Evolutionary conservation across 2,329 filamentous ascomycete species (phyloP).

Genomic region (Beauveria brongniartii): DNA sequence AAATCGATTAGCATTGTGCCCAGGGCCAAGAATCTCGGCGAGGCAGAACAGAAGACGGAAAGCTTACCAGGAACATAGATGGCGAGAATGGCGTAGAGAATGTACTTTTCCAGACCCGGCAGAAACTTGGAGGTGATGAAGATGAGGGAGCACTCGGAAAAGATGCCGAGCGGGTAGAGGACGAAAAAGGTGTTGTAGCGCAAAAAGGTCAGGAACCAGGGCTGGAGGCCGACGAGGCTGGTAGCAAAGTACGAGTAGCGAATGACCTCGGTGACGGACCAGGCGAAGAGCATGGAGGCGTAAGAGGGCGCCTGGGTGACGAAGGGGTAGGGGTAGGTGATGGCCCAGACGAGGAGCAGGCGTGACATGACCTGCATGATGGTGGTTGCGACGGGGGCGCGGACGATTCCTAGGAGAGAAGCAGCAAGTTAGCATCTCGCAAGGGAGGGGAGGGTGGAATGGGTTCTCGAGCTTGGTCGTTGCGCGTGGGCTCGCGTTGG

Average conservation of each 20-base stretch:
- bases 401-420: slow-evolving; percentile 56
- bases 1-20: neutral
- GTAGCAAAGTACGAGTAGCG: slow-evolving; percentile 88
- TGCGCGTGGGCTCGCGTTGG: too few relatives aligned
- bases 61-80: slow-evolving; percentile 71
- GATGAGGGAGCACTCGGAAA: slow-evolving; percentile 77
- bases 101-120: slow-evolving; percentile 44
- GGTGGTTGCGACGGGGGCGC: slow-evolving; percentile 78
- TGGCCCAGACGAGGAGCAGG: slow-evolving; percentile 80
- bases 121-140: slow-evolving; percentile 57
- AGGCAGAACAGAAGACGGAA: too few relatives aligned
- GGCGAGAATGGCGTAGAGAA: slow-evolving; percentile 56
- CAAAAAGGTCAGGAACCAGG: slow-evolving; percentile 65
- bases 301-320: slow-evolving; percentile 57
- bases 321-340: slow-evolving; percentile 66
- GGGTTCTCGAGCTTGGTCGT: neutral
- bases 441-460: neutral
- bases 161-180: slow-evolving; percentile 86
- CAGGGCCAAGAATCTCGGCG: slow-evolving; percentile 13
- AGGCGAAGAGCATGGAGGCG: slow-evolving; percentile 73
- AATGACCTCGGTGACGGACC: slow-evolving; percentile 86
- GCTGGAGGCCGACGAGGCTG: slow-evolving; percentile 55
- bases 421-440: slow-evolving; percentile 1
- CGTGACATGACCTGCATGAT: slow-evolving; percentile 83
- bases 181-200: slow-evolving; percentile 90